Evolutionary conservation across 352 stramenopile species (phyloP).

Genomic region (Phytopythium cucurbitacearum): DNA sequence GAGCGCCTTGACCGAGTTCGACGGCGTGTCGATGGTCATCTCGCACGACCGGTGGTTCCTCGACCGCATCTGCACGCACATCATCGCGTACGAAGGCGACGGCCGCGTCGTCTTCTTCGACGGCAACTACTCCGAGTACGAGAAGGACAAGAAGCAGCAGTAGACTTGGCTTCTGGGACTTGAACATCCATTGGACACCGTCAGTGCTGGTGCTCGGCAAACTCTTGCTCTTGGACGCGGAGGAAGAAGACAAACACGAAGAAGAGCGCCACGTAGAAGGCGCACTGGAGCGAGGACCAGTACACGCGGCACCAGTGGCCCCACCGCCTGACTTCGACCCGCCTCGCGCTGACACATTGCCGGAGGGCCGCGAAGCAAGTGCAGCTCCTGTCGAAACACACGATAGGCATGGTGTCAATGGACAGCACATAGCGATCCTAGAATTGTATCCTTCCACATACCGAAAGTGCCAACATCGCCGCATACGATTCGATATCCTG

Average conservation of each 20-base stretch:
- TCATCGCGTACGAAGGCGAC: conserved; percentile 78
- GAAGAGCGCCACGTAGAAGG: conserved; percentile 63
- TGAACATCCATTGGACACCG: too few relatives aligned
- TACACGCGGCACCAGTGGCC: conserved; percentile 50
- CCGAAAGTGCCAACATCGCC: too few relatives aligned
- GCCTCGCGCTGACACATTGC: neutral
- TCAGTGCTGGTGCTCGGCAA: conserved; percentile 8
- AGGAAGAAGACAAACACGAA: conserved; percentile 59
- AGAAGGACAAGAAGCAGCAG: conserved; percentile 55
- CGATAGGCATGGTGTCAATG: too few relatives aligned
- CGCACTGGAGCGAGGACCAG: conserved; percentile 45
- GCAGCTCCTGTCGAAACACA: too few relatives aligned
- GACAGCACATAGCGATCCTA: too few relatives aligned
- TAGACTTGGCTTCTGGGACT: conserved; percentile 3
- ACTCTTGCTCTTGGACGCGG: conserved; percentile 55
- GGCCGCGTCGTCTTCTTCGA: conserved; percentile 78
- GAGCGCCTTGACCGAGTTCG: conserved; percentile 79
- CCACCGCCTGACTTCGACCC: conserved; percentile 23
- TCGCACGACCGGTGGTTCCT: conserved; percentile 96
- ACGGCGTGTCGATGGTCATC: conserved; percentile 93
- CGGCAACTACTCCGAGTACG: conserved; percentile 86
- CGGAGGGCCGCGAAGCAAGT: conserved; percentile 1
- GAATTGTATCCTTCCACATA: too few relatives aligned
- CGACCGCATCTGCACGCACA: conserved; percentile 90
- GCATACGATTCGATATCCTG: too few relatives aligned